phyloP scores from a whole-genome alignment of 1,139 yeast genomes.

The Ashbya aceris region DNA sequence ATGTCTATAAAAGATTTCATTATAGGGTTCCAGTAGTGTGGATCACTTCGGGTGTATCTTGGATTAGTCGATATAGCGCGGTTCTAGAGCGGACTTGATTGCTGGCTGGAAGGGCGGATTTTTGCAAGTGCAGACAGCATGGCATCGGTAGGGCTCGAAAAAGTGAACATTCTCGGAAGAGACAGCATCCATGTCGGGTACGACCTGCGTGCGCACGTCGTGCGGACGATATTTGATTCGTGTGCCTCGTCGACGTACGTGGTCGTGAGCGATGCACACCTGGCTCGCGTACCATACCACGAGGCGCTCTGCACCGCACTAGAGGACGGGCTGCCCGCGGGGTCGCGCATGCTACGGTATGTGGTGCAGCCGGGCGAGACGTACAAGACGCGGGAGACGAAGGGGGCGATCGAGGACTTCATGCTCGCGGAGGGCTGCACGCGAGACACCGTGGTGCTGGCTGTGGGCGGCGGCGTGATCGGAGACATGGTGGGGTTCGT shows the following conservation, averaged over 20 bases:
- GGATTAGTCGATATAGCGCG: too few species aligned
- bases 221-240: slow-evolving; percentile 50
- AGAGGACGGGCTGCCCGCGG: slow-evolving; percentile 33
- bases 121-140: slow-evolving; percentile 9
- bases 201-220: slow-evolving; percentile 68
- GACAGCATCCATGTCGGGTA: slow-evolving; percentile 90
- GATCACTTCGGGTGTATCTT: too few species aligned
- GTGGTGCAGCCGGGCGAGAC: slow-evolving; percentile 90
- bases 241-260: slow-evolving; percentile 86
- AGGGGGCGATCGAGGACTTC: slow-evolving; percentile 90
- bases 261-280: slow-evolving; percentile 76
- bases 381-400: slow-evolving; percentile 78
- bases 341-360: slow-evolving; percentile 61
- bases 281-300: slow-evolving; percentile 59
- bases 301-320: slow-evolving; percentile 33
- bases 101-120: too few species aligned
- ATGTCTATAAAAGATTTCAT: too few species aligned
- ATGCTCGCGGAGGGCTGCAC: slow-evolving; percentile 83
- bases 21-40: too few species aligned
- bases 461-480: slow-evolving; percentile 97
- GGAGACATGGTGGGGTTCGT: slow-evolving; percentile 99
- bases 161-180: slow-evolving; percentile 67
- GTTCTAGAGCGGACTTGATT: too few species aligned
- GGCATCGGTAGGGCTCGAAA: slow-evolving; percentile 21
- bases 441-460: slow-evolving; percentile 88